A percentile compares a stretch with the other conserved stretches of the same genome.
Conservation (phyloP, 108 stramenopile species). For the Skeletonema tropicum region DNA sequence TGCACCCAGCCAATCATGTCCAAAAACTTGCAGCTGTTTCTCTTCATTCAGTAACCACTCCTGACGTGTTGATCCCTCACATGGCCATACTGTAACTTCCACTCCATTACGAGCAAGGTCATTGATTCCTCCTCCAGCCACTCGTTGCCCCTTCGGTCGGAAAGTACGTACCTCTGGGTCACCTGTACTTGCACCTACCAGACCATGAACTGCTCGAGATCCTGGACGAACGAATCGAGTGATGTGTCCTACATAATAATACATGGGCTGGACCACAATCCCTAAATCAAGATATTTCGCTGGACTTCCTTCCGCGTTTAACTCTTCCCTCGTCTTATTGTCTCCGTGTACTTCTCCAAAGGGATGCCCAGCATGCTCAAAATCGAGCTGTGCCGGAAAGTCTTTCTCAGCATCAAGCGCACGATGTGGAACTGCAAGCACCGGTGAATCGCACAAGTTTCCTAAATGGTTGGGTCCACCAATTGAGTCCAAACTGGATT, state of each 20-base stretch:
- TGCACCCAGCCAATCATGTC: slow-evolving; percentile 80
- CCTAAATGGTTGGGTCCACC: slow-evolving; percentile 94
- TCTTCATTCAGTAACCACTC: slow-evolving; percentile 57
- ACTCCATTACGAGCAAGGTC: slow-evolving; percentile 83
- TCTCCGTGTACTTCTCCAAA: slow-evolving; percentile 74
- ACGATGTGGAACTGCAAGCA: slow-evolving; percentile 86
- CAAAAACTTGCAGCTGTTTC: slow-evolving; percentile 63
- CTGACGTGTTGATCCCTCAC: slow-evolving; percentile 90
- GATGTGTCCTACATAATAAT: slow-evolving; percentile 88
- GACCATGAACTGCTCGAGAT: slow-evolving; percentile 60
- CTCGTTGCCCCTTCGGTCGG: slow-evolving; percentile 59
- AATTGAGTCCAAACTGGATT: slow-evolving; percentile 63
- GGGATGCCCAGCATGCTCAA: slow-evolving; percentile 59
- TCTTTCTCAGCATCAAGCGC: slow-evolving; percentile 46
- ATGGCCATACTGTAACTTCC: slow-evolving; percentile 84
- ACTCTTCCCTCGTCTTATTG: slow-evolving; percentile 75
- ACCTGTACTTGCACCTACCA: slow-evolving; percentile 52
- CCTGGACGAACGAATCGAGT: slow-evolving; percentile 84
- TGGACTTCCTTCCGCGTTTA: slow-evolving; percentile 77
- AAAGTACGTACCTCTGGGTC: slow-evolving; percentile 61
- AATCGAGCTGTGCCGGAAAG: slow-evolving; percentile 52
- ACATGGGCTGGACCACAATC: slow-evolving; percentile 86
- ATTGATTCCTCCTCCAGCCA: slow-evolving; percentile 82
- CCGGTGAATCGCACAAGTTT: slow-evolving; percentile 90
- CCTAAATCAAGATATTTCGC: slow-evolving; percentile 76